phyloP scores from a whole-genome alignment of 176 grass and related monocot species.

The Triticum turgidum region DNA sequence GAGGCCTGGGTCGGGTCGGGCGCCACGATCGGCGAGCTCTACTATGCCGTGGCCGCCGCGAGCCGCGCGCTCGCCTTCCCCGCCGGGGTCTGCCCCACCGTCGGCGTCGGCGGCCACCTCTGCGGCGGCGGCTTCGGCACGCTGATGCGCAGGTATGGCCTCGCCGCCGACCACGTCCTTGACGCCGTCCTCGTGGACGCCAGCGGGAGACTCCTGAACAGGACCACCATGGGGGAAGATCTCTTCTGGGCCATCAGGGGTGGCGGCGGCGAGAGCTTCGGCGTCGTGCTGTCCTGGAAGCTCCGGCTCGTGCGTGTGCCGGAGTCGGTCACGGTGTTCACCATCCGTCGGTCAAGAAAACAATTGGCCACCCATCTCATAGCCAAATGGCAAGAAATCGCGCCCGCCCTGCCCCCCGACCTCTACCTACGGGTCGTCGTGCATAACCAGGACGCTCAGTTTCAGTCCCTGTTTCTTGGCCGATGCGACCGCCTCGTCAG shows the following conservation, averaged over 20 bases:
- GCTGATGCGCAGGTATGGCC: constrained; percentile 42
- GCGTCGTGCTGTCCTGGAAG: background rate
- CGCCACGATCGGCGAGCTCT: constrained; percentile 53
- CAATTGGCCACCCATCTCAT: constrained; percentile 33
- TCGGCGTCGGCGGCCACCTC: constrained; percentile 45
- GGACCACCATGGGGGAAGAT: background rate
- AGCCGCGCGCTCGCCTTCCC: constrained; percentile 38
- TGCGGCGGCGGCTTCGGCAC: background rate
- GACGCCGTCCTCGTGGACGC: constrained; percentile 31
- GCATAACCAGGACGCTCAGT: constrained; percentile 9
- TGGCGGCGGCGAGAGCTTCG: background rate
- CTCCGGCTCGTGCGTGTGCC: constrained; percentile 38
- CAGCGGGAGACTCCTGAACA: background rate
- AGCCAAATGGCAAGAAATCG: constrained; percentile 36
- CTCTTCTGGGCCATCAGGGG: background rate
- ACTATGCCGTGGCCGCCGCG: constrained; percentile 43
- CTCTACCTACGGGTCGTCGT: constrained; percentile 15
- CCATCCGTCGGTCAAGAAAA: background rate
- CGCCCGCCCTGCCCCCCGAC: constrained; percentile 15
- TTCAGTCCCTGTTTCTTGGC: constrained; percentile 37
- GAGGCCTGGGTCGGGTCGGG: constrained; percentile 54
- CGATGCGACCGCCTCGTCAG: constrained; percentile 6
- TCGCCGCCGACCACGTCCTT: constrained; percentile 39
- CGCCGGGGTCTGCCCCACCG: constrained; percentile 46
- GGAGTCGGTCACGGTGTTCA: constrained; percentile 36